Base-by-base conservation (phyloP, 495 filamentous ascomycete species). In the Neurospora sublineolata region DNA sequence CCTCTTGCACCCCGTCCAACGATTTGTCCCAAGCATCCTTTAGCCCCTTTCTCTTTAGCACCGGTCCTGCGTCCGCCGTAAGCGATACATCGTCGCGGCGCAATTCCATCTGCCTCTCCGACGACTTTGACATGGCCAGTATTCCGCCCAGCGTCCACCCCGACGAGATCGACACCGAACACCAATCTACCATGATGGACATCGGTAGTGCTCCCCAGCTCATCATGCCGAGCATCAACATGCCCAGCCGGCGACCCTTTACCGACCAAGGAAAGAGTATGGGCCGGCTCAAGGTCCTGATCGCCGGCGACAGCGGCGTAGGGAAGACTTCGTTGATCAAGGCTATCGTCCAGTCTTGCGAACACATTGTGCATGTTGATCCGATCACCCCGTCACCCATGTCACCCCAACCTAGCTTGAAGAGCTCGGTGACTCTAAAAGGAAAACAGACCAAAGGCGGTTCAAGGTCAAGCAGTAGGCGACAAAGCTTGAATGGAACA, bases 291-390 rank as follows among this genome's bases (percentile, higher is more conserved):
- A 98, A 97, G 83, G 84, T 99, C 27, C 82, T 98, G 70, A 83
- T 98, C 74, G 93, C 93, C 69, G 95, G 95, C 37, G 88, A 91
- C 77, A 86, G 90, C 75, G 93, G 95, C 36, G 76, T 89, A 69
- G 94, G 94, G 11, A 98, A 98, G 84, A 94, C 94, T 18, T 93
- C 92, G 33, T 83, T 97, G 69, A 93, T 98, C 73, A 94, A 94
- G 78, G 93, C 93, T 0, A 94, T 99, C 70, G 92, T 97, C 14
- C 95, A 97, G 77, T 87, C 83, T n/a, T 97, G 94, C 78, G 92
- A 97, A 76, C 93, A 97, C 78, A 97, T 99, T 72, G 95, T 98
- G 2, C 95, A 99, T 79, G 91, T 97, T 68, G 95, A 99, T 78
- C 89, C 93, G 0, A 83, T 96, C 39, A 82, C 87, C 7, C 80